A percentile compares a stretch with the other conserved stretches of the same genome.
Evolutionary conservation across 2,329 filamentous ascomycete species (phyloP).

Genomic region (Paecilomyces formosus): DNA sequence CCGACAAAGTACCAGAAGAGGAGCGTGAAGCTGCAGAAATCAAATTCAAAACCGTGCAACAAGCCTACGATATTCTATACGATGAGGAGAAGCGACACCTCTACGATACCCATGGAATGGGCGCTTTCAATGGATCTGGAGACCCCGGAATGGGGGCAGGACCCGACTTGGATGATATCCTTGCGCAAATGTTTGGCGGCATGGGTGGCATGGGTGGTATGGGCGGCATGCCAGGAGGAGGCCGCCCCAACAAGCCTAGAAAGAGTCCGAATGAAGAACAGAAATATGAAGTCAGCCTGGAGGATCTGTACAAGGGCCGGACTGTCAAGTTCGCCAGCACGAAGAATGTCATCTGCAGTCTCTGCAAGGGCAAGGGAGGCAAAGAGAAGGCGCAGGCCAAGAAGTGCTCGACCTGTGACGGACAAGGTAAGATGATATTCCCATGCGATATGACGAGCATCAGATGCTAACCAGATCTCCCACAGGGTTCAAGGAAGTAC

Average conservation of each 20-base stretch:
- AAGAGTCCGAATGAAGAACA: constrained; percentile 81
- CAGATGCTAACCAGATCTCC: background rate
- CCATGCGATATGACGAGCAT: background rate
- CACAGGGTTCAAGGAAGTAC: constrained; percentile 61
- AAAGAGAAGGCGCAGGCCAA: constrained; percentile 86
- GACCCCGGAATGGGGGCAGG: constrained; percentile 56
- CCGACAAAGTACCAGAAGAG: constrained; percentile 87
- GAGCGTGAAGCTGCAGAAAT: constrained; percentile 78
- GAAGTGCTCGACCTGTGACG: constrained; percentile 76
- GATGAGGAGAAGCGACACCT: constrained; percentile 89
- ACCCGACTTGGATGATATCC: constrained; percentile 78
- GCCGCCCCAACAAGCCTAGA: constrained; percentile 38
- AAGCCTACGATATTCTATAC: constrained; percentile 95
- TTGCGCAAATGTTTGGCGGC: constrained; percentile 77
- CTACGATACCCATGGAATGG: constrained; percentile 94
- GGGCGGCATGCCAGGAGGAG: constrained; percentile 51
- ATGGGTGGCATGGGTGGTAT: constrained; percentile 37
- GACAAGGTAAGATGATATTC: constrained; percentile 48
- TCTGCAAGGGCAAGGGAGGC: constrained; percentile 82
- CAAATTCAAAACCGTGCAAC: constrained; percentile 86
- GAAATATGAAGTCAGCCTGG: constrained; percentile 80
- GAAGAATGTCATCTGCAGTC: constrained; percentile 82
- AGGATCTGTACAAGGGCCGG: constrained; percentile 97
- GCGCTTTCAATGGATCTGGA: constrained; percentile 76
- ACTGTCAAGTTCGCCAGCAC: constrained; percentile 94